Conservation (phyloP, 2,329 filamentous ascomycete species). For the Microdochium trichocladiopsis region DNA sequence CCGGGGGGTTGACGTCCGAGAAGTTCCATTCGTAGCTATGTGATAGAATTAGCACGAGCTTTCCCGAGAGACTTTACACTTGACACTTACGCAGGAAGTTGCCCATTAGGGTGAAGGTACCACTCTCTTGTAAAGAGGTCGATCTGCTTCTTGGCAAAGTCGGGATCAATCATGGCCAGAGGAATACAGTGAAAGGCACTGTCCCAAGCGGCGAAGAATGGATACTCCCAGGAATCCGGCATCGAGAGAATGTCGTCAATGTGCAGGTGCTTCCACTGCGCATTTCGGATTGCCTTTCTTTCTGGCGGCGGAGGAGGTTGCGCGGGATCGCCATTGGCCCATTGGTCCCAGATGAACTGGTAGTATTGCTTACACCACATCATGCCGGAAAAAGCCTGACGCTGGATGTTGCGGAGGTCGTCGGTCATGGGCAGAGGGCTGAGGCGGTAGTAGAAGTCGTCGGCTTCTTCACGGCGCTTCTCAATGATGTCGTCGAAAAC, state of each 20-base stretch:
- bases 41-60: constrained; percentile 9
- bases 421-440: constrained; percentile 91
- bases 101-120: constrained; percentile 98
- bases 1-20: constrained; percentile 91
- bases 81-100: constrained; percentile 69
- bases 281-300: constrained; percentile 76
- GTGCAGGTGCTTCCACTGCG: constrained; percentile 90
- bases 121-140: constrained; percentile 94
- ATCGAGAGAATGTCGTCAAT: constrained; percentile 94
- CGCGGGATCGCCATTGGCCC: constrained; percentile 87
- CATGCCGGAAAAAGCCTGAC: constrained; percentile 93
- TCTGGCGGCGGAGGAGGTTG: constrained; percentile 79
- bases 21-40: constrained; percentile 86
- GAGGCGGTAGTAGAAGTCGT: constrained; percentile 92
- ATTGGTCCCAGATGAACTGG: constrained; percentile 95
- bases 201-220: constrained; percentile 97
- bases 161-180: constrained; percentile 92
- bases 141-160: constrained; percentile 96
- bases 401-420: constrained; percentile 88
- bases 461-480: constrained; percentile 77
- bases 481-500: constrained; percentile 88
- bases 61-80: neutral
- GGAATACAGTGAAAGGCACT: constrained; percentile 96
- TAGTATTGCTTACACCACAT: constrained; percentile 99
- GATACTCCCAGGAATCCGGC: constrained; percentile 98